These are phyloP conservation scores for Silene conica DNA, from an alignment of 148 eudicot genomes.

Conservation along the genomic window DNA sequence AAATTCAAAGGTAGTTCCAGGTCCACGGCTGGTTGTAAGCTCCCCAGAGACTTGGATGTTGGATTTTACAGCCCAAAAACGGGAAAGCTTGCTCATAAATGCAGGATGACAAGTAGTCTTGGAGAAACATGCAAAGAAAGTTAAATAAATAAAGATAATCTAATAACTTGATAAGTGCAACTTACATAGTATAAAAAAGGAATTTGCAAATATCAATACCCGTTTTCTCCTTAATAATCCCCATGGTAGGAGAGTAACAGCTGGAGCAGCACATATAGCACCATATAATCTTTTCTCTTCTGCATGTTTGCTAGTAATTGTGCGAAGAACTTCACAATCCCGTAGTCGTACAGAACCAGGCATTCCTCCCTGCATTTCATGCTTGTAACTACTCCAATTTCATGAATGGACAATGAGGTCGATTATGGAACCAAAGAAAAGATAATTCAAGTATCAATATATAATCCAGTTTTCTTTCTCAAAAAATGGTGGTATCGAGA, in stretches of 20 bases:
- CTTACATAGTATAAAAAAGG: slow-evolving; percentile 4
- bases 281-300: slow-evolving; percentile 74
- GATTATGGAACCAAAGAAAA: not conserved
- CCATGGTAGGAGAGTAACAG: slow-evolving; percentile 93
- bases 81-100: slow-evolving; percentile 71
- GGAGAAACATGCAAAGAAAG: slow-evolving; percentile 29
- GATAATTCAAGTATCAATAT: not conserved
- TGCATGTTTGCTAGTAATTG: slow-evolving; percentile 72
- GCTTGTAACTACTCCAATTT: slow-evolving; percentile 9
- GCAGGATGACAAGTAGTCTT: slow-evolving; percentile 94
- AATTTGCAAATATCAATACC: slow-evolving; percentile 32
- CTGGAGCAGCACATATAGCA: slow-evolving; percentile 98
- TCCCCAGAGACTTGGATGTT: slow-evolving; percentile 74
- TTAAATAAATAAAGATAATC: slow-evolving; percentile 22
- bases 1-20: slow-evolving; percentile 84
- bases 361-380: slow-evolving; percentile 78
- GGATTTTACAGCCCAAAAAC: slow-evolving; percentile 77
- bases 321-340: slow-evolving; percentile 65
- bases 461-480: not conserved
- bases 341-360: slow-evolving; percentile 90
- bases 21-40: slow-evolving; percentile 97
- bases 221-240: slow-evolving; percentile 72
- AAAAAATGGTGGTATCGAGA: not conserved
- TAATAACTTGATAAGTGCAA: not conserved
- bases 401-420: not conserved